Evolutionary conservation across 192 early-diverging fungal genomes (phyloP).

Genomic region (Mortierella alpina): DNA sequence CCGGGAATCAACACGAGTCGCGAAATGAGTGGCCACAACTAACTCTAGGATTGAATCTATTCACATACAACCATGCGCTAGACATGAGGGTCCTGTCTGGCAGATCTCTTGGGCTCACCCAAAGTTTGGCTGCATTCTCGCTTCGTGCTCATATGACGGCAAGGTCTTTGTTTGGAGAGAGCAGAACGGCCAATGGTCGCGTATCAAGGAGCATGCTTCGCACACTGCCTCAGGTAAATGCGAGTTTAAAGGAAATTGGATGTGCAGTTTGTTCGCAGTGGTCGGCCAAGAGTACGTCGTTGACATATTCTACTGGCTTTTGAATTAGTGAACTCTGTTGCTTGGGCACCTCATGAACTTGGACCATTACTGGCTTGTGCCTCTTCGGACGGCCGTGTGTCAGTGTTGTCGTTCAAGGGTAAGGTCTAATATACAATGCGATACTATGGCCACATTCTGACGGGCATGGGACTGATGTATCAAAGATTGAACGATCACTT

Average conservation of each 20-base stretch:
- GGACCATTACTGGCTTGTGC: constrained; percentile 92
- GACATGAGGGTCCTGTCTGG: constrained; percentile 99
- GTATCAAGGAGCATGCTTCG: constrained; percentile 85
- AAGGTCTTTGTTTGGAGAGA: constrained; percentile 97
- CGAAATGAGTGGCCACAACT: neutral
- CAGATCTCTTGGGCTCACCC: constrained; percentile 99
- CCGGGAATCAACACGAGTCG: neutral
- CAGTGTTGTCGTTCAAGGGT: constrained; percentile 93
- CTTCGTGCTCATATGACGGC: constrained; percentile 97
- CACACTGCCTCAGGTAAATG: constrained; percentile 89
- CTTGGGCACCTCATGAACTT: constrained; percentile 97
- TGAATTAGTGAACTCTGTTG: constrained; percentile 90
- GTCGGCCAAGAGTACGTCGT: neutral
- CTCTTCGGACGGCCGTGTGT: constrained; percentile 95
- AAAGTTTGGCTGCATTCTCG: constrained; percentile 95
- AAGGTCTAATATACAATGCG: constrained; percentile 15
- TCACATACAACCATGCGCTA: constrained; percentile 40
- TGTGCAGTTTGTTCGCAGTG: neutral
- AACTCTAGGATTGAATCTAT: neutral
- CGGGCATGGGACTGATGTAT: neutral
- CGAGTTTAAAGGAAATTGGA: neutral
- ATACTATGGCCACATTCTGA: neutral
- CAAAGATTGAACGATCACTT: neutral
- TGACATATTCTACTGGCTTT: neutral
- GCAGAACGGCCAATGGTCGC: constrained; percentile 79